Percentiles rank a stretch among this genome's conserved stretches.
These are phyloP conservation scores for Nicotiana attenuata DNA, from an alignment of 257 asterid species.

Conservation along the genomic window DNA sequence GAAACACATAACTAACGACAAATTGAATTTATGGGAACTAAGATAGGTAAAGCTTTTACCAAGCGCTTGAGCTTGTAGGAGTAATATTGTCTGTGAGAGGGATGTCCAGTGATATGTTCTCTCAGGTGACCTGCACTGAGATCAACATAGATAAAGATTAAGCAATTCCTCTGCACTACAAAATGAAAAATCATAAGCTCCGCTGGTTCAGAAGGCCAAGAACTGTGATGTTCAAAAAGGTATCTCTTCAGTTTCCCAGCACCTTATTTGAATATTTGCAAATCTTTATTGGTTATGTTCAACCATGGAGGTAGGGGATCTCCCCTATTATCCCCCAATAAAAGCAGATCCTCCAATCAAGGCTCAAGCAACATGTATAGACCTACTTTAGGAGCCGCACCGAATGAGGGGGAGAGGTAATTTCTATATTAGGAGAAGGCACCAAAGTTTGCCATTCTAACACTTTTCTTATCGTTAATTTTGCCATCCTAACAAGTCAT, in stretches of 20 bases:
- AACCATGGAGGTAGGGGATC: neutral
- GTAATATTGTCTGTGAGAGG: slow-evolving; percentile 63
- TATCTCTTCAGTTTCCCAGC: neutral
- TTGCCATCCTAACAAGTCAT: neutral
- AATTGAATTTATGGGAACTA: neutral
- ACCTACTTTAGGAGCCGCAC: neutral
- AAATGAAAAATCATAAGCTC: neutral
- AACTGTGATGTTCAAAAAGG: neutral
- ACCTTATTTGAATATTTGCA: neutral
- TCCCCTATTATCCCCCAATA: neutral
- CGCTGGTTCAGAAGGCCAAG: neutral
- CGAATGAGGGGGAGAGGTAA: neutral
- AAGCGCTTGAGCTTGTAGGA: slow-evolving; percentile 70
- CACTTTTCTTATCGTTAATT: no score
- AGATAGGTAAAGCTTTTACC: slow-evolving; percentile 33
- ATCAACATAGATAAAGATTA: slow-evolving; percentile 23
- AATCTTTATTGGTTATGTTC: neutral
- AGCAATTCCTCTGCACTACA: neutral
- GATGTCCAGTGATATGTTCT: slow-evolving; percentile 48
- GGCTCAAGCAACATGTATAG: neutral
- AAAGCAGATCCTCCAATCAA: neutral
- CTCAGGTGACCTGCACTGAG: slow-evolving; percentile 85
- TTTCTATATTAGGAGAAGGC: neutral
- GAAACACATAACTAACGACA: neutral
- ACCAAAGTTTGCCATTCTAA: neutral